These are phyloP conservation scores for Neurospora sp. DNA, from an alignment of 495 filamentous ascomycete genomes.

Conservation along the genomic window DNA sequence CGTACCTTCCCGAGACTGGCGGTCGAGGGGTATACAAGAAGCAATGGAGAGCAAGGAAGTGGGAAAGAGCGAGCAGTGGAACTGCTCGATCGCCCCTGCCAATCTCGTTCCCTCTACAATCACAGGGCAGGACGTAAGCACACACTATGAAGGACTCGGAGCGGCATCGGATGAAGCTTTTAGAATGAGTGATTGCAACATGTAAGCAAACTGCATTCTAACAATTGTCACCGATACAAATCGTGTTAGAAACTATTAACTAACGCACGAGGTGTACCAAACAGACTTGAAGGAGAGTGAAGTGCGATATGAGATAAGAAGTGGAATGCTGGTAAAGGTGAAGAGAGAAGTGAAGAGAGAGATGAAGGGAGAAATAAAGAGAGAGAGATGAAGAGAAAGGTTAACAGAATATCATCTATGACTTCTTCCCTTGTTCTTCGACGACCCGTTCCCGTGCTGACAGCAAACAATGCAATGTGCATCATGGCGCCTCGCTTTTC, in stretches of 20 bases:
- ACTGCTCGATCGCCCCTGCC: not conserved
- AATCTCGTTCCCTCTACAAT: not conserved
- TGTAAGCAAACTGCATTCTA: not conserved
- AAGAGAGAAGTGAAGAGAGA: not conserved
- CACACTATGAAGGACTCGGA: no score
- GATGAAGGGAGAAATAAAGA: not conserved
- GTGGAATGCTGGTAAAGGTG: not conserved
- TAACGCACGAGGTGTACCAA: not conserved
- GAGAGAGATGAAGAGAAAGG: not conserved
- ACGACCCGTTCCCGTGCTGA: not conserved
- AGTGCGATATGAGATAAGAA: not conserved
- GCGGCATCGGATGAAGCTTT: not conserved
- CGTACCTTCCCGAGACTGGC: not conserved
- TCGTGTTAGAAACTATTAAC: not conserved
- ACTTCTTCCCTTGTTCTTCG: not conserved
- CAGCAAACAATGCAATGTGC: not conserved
- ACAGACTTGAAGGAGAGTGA: not conserved
- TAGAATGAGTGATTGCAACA: not conserved
- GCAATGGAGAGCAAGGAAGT: not conserved
- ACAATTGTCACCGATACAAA: not conserved
- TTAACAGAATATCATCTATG: not conserved
- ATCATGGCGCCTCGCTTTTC: not conserved
- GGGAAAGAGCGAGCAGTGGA: not conserved
- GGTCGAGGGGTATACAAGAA: not conserved
- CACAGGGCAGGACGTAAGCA: not conserved